Percentiles rank a stretch among this genome's conserved stretches.
phyloP scores from a whole-genome alignment of 1,284 basidiomycete species.

The Ustilago crameri region DNA sequence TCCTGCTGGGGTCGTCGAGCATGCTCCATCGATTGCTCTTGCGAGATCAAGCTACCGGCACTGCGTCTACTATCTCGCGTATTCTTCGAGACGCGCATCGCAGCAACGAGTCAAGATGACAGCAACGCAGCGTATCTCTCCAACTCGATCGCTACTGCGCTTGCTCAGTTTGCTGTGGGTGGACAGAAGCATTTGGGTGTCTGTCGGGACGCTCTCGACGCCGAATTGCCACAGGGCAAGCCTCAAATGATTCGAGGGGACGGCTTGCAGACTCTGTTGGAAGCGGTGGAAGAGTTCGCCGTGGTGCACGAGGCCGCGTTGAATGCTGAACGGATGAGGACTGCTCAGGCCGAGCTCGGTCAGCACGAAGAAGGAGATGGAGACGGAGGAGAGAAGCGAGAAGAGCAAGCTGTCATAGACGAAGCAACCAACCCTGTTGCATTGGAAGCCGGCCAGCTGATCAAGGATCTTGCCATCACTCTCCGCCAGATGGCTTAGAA shows the following conservation, averaged over 20 bases:
- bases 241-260: slow-evolving; percentile 3
- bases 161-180: slow-evolving; percentile 45
- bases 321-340: slow-evolving; percentile 8
- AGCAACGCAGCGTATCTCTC: slow-evolving; percentile 43
- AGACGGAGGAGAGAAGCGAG: slow-evolving; percentile 10
- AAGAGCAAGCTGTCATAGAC: too few species aligned
- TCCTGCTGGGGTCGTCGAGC: slow-evolving; percentile 25
- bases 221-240: slow-evolving; percentile 3
- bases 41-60: slow-evolving; percentile 11
- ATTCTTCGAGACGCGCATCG: slow-evolving; percentile 30
- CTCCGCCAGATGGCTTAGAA: slow-evolving; percentile 30
- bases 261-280: slow-evolving; percentile 28
- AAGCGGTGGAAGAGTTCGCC: slow-evolving; percentile 48
- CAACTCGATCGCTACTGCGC: slow-evolving; percentile 48
- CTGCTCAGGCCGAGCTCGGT: slow-evolving; percentile 85
- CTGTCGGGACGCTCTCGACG: slow-evolving; percentile 20
- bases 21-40: slow-evolving; percentile 15
- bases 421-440: slow-evolving; percentile 16
- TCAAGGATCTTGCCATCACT: slow-evolving; percentile 38
- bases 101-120: slow-evolving; percentile 27
- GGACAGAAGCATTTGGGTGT: slow-evolving; percentile 2
- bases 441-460: slow-evolving; percentile 38
- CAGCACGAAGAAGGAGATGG: slow-evolving; percentile 78
- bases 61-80: slow-evolving; percentile 27
- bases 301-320: slow-evolving; percentile 32